phyloP scores from a whole-genome alignment of 148 eudicot species.

The Rhododendron vialii region DNA sequence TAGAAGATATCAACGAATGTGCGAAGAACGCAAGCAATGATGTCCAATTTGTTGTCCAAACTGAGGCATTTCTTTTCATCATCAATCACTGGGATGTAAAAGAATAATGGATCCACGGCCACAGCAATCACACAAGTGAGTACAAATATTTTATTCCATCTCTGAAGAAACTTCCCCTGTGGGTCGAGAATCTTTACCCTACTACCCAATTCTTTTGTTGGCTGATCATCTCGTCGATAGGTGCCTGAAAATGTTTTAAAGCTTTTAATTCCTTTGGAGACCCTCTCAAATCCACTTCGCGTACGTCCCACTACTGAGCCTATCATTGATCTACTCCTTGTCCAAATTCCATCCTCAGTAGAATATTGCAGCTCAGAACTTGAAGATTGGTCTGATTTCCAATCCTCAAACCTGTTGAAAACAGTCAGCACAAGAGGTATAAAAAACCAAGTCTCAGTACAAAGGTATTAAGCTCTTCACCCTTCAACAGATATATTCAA shows the following conservation, averaged over 20 bases:
- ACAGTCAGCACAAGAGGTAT: background rate
- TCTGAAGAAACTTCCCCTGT: constrained; percentile 55
- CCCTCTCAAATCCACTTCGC: constrained; percentile 18
- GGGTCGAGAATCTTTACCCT: constrained; percentile 46
- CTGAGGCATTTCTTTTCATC: constrained; percentile 33
- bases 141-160: constrained; percentile 67
- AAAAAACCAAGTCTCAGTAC: background rate
- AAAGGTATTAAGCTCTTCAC: background rate
- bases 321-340: constrained; percentile 5
- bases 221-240: constrained; percentile 16
- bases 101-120: constrained; percentile 67
- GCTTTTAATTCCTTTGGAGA: constrained; percentile 31
- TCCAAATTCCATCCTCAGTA: constrained; percentile 11
- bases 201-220: constrained; percentile 18
- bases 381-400: constrained; percentile 9
- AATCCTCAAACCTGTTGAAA: constrained; percentile 25
- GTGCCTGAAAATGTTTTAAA: constrained; percentile 24
- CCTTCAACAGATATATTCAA: background rate
- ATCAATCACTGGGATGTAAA: constrained; percentile 56
- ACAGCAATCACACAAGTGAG: constrained; percentile 51
- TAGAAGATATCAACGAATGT: constrained; percentile 58
- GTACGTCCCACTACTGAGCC: background rate
- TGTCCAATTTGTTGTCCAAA: constrained; percentile 41
- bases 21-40: constrained; percentile 52
- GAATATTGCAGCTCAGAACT: background rate